Base-by-base conservation (phyloP, 116 monocot genomes). In the Papilionanthe hybrid region DNA sequence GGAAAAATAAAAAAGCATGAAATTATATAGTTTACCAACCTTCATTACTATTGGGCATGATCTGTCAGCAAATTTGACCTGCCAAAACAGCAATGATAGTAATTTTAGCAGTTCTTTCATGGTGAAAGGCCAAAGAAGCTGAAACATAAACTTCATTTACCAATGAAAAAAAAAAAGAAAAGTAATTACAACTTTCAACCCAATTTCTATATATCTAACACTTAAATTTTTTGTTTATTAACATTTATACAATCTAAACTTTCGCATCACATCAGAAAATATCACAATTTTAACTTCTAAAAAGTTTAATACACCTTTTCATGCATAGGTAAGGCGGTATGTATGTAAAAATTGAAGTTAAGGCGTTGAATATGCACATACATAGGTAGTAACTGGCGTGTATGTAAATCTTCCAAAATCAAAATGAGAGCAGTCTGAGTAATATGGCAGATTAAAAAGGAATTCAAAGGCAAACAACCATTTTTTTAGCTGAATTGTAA, bases 21-120 rank as follows among this genome's bases (percentile, higher is more conserved):
- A 27, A 45, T 60, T 19, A 12, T 3, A 23, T 27, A 79, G 65
- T 48, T 18, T 42, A 80, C 82, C 17, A 22, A 91, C 91, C 87
- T 76, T 91, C 91, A 91, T 88, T 22, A 79, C 80, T 27, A 85
- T 76, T 68, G 74, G 50, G 42, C 85, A 89, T 89, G 85, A 83
- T 80, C 89, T 87, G n/a, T 79, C 85, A 18, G 76, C 78, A 82
- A 72, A 71, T 65, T 57, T 85, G 22, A 89, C 50, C 89, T 92
- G 89, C 82, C 89, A 18, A 45, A 9, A 72, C 50, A 9, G 27
- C 17, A 69, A 7, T 27, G 27, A 27, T 65, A 9, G 65, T 25
- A 65, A 25, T 65, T 65, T 27, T 65, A 25, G 65, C 27, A 25
- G 65, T 65, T 65, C 65, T 27, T 72, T 72, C 72, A 41, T 42